Evolutionary conservation across 1,284 basidiomycete species (phyloP).

Genomic region (Porodaedalea pini): DNA sequence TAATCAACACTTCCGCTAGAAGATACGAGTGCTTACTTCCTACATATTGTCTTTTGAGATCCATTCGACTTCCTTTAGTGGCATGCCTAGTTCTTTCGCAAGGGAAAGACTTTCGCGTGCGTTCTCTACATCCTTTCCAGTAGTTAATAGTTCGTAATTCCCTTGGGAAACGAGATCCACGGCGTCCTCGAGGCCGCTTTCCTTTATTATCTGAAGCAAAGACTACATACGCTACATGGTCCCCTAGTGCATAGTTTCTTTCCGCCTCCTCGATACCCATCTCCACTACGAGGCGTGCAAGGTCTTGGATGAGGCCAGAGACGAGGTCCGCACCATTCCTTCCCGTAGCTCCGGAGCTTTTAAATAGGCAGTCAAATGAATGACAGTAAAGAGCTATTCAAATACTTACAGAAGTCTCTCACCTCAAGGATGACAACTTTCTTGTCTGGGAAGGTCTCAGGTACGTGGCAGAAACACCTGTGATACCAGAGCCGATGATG

Average conservation of each 20-base stretch:
- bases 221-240: slow-evolving; percentile 49
- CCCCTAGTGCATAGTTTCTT: slow-evolving; percentile 54
- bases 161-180: slow-evolving; percentile 65
- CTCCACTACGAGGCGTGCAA: slow-evolving; percentile 34
- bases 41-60: slow-evolving; percentile 46
- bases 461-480: slow-evolving; percentile 68
- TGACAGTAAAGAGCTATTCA: background rate
- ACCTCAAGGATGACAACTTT: slow-evolving; percentile 67
- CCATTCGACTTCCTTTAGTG: slow-evolving; percentile 45
- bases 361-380: background rate
- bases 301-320: slow-evolving; percentile 46
- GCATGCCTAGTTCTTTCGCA: slow-evolving; percentile 51
- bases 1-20: too few species aligned
- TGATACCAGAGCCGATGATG: slow-evolving; percentile 75
- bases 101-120: slow-evolving; percentile 46
- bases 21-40: slow-evolving; percentile 35
- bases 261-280: slow-evolving; percentile 54
- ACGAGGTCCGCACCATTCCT: slow-evolving; percentile 78
- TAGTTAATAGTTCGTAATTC: slow-evolving; percentile 49
- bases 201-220: slow-evolving; percentile 47
- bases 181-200: slow-evolving; percentile 39
- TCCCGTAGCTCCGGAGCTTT: slow-evolving; percentile 77
- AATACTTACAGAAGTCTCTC: slow-evolving; percentile 67
- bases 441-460: slow-evolving; percentile 40
- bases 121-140: slow-evolving; percentile 38